Base-by-base conservation (phyloP, 345 rosid genomes). In the Eucalyptus melliodora region DNA sequence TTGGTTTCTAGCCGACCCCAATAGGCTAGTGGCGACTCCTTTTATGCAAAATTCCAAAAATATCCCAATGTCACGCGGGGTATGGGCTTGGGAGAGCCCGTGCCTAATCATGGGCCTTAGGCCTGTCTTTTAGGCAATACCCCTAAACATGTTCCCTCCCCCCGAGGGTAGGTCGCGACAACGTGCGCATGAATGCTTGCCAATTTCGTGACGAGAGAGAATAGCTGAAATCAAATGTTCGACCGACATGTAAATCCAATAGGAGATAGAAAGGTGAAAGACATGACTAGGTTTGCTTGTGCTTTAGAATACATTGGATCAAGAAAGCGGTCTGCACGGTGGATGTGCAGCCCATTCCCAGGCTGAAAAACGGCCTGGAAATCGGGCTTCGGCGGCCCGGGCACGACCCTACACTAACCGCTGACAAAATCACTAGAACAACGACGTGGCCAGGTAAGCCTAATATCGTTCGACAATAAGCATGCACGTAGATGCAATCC, bases 271-370 rank as follows among this genome's bases (percentile, higher is more conserved):
- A 30, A 27, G 34, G 37, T 62, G 7, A 62, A 30, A 0, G 65
- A 59, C 65, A 59, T 5, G 7, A 59, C 26, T 59, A 11, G 30
- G 65, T 59, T 59, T 59, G 65, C 15, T 1, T 0, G n/a, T 59
- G n/a, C n/a, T 53, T 59, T 59, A 27, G n/a, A 59, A 26, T 59
- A 59, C 5, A 11, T 2, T 59, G 65, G 65, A 59, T 59, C 65
- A 26, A 59, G 65, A 59, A 59, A 24, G 7, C 7, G n/a, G 65
- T 56, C 30, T 56, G 30, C 62, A 4, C 62, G 27, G 62, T 56
- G 27, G 60, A 55, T 30, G 14, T 59, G 14, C n/a, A 11, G 14
- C n/a, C 14, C 15, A 0, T 26, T 59, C 65, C 2, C 0, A 1
- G 65, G n/a, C 65, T 59, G 65, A 53, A 59, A 59, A 59, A 24